Evolutionary conservation across 768 basidiomycete species (phyloP).

Genomic region (Suillus bovinus): DNA sequence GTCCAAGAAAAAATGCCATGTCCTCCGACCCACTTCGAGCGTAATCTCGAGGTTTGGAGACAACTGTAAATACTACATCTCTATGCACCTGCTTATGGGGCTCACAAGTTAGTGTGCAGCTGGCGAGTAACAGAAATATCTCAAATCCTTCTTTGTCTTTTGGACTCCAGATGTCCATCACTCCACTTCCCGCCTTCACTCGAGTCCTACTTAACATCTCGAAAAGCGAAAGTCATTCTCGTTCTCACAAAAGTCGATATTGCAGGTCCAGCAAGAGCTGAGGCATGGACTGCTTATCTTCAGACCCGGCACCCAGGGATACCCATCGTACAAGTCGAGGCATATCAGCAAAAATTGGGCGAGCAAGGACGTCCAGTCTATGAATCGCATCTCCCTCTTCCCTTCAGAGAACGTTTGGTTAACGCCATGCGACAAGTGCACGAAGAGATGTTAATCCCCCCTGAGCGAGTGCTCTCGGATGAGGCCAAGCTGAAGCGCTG

Average conservation of each 20-base stretch:
- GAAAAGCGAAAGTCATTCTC: constrained; percentile 47
- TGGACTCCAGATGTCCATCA: constrained; percentile 88
- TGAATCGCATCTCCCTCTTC: constrained; percentile 68
- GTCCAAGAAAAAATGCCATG: constrained; percentile 43
- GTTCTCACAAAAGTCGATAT: constrained; percentile 91
- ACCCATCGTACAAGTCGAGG: constrained; percentile 73
- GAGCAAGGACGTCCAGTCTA: constrained; percentile 50
- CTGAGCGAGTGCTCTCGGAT: constrained; percentile 51
- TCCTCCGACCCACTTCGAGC: constrained; percentile 81
- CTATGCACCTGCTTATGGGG: constrained; percentile 2
- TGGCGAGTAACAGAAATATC: constrained; percentile 95
- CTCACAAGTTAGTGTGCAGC: constrained; percentile 36
- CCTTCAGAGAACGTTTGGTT: constrained; percentile 65
- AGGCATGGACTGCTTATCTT: constrained; percentile 68
- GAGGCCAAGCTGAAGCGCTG: constrained; percentile 56
- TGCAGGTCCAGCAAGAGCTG: constrained; percentile 60
- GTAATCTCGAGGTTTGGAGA: constrained; percentile 93
- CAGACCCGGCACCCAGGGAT: constrained; percentile 50
- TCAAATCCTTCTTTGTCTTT: constrained; percentile 81
- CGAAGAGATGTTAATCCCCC: constrained; percentile 64
- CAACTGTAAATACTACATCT: constrained; percentile 61
- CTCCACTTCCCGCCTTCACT: constrained; percentile 87
- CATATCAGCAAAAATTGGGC: constrained; percentile 59
- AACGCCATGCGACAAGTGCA: constrained; percentile 67
- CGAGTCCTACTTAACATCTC: constrained; percentile 51